Percentiles rank a stretch among this genome's conserved stretches.
phyloP scores from a whole-genome alignment of 2,329 filamentous ascomycete species.

The Hymenoscyphus scutula region DNA sequence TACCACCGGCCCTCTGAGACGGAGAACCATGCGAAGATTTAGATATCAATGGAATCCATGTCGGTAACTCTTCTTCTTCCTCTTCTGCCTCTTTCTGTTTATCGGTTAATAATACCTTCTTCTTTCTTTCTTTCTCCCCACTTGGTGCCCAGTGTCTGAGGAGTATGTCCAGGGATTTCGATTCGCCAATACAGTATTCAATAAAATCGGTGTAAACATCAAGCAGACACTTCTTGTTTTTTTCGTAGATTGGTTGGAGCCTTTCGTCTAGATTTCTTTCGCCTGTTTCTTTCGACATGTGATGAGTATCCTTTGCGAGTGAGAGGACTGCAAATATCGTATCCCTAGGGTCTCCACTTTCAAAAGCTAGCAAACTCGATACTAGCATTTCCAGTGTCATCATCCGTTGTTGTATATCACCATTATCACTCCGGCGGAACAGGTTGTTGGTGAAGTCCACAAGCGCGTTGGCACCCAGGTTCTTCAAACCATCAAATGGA shows the following conservation, averaged over 20 bases:
- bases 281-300: not conserved
- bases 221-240: not conserved
- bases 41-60: not conserved
- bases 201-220: constrained; percentile 6
- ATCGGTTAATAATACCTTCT: not conserved
- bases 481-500: not conserved
- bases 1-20: not conserved
- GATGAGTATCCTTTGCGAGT: constrained; percentile 25
- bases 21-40: constrained; percentile 1
- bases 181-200: not conserved
- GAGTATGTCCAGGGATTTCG: not conserved
- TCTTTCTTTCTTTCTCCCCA: not conserved
- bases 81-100: not conserved
- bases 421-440: constrained; percentile 20
- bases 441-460: constrained; percentile 22
- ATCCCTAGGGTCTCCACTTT: constrained; percentile 31
- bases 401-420: constrained; percentile 1
- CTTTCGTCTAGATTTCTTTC: not conserved
- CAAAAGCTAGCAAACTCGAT: constrained; percentile 23
- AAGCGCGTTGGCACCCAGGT: constrained; percentile 17
- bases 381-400: constrained; percentile 28
- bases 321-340: constrained; percentile 28
- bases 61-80: constrained; percentile 1
- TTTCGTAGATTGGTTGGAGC: not conserved
- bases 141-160: not conserved